Conservation (phyloP, 2,329 filamentous ascomycete genomes). For the Fonsecaea multimorphosa region DNA sequence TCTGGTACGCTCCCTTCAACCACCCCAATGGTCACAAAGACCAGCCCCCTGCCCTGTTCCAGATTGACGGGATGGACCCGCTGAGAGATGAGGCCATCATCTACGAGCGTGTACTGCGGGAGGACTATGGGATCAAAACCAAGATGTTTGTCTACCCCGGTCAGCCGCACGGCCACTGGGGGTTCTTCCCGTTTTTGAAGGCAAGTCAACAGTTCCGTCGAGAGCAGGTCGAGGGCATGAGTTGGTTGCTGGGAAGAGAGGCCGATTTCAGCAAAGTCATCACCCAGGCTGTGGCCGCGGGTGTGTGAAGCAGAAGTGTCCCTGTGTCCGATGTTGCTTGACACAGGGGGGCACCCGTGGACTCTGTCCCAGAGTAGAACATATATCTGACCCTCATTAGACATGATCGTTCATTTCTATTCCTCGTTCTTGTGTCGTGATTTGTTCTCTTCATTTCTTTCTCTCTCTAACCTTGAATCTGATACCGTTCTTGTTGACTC, state of each 20-base stretch:
- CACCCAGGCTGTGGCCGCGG: conserved; percentile 19
- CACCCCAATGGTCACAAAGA: conserved; percentile 41
- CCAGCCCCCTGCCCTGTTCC: conserved; percentile 40
- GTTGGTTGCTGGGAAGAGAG: conserved; percentile 35
- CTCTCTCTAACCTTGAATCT: conserved; percentile 69
- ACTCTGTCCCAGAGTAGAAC: neutral
- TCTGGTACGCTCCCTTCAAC: conserved; percentile 32
- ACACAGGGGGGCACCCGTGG: neutral
- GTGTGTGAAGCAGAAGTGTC: conserved; percentile 19
- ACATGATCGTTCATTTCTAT: neutral
- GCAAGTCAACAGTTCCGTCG: conserved; percentile 39
- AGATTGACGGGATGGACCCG: conserved; percentile 42
- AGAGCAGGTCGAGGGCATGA: conserved; percentile 39
- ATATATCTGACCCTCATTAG: neutral
- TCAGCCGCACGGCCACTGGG: conserved; percentile 44
- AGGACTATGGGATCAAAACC: conserved; percentile 41
- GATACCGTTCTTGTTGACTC: conserved; percentile 67
- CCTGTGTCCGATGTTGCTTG: neutral
- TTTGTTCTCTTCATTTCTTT: conserved; percentile 52
- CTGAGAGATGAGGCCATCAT: conserved; percentile 41
- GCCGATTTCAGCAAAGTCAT: conserved; percentile 33
- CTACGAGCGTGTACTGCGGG: conserved; percentile 39
- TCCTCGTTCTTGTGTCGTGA: neutral
- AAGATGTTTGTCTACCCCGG: conserved; percentile 44
- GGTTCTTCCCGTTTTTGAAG: conserved; percentile 39